Evolutionary conservation across 2,329 filamentous ascomycete species (phyloP).

Genomic region (Aspergillus unguis): DNA sequence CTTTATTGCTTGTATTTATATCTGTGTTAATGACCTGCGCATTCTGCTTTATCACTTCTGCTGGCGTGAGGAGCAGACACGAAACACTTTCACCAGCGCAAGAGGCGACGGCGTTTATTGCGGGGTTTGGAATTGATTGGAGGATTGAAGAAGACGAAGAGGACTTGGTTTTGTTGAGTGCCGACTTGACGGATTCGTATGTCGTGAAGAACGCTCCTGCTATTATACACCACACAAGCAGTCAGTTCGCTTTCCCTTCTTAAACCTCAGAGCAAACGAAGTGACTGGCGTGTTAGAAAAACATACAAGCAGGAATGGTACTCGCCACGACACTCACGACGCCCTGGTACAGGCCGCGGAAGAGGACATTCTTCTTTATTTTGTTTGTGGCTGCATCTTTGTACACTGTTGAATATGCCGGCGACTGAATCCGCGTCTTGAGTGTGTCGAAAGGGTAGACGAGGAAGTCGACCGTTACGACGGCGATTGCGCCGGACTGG

Average conservation of each 20-base stretch:
- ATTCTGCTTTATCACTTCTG: conserved; percentile 91
- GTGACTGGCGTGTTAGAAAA: too few relatives aligned
- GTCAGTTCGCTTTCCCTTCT: not conserved
- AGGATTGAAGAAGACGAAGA: not conserved
- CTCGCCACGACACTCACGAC: conserved; percentile 80
- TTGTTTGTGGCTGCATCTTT: conserved; percentile 55
- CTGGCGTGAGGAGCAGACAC: conserved; percentile 80
- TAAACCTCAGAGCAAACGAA: not conserved
- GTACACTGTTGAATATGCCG: conserved; percentile 67
- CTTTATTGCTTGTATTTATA: conserved; percentile 2
- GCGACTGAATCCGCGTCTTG: conserved; percentile 80
- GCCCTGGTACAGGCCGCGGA: conserved; percentile 80
- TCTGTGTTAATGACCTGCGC: conserved; percentile 69
- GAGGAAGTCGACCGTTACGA: conserved; percentile 79
- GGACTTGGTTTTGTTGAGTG: conserved; percentile 49
- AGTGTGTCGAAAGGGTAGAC: conserved; percentile 87
- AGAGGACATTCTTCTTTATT: conserved; percentile 55
- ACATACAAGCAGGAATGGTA: conserved; percentile 76
- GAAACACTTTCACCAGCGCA: conserved; percentile 77
- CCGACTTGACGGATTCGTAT: conserved; percentile 72
- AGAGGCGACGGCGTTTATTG: conserved; percentile 72
- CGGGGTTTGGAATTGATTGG: conserved; percentile 58
- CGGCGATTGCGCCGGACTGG: conserved; percentile 79
- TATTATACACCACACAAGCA: conserved; percentile 28
- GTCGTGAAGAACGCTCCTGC: conserved; percentile 87